Conservation (phyloP, 257 asterid genomes). For the Solanum lycopersicoides region DNA sequence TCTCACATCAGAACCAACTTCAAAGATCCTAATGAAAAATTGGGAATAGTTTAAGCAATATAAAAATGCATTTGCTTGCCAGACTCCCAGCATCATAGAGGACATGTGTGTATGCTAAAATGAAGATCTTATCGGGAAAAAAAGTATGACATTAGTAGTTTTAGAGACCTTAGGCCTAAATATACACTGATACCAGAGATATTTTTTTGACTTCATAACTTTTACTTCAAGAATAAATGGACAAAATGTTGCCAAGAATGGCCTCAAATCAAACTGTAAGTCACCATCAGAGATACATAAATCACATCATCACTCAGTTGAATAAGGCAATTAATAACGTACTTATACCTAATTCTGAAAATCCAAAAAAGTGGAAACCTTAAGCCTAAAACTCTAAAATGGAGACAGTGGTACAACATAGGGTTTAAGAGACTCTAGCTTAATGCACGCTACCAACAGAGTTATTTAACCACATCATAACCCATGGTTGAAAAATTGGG, state of each 20-base stretch:
- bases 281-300: neutral
- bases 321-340: neutral
- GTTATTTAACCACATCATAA: neutral
- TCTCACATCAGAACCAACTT: neutral
- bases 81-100: neutral
- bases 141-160: neutral
- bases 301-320: neutral
- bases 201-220: neutral
- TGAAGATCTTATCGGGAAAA: neutral
- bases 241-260: neutral
- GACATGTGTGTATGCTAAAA: neutral
- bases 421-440: neutral
- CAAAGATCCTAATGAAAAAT: neutral
- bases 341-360: neutral
- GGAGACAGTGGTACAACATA: neutral
- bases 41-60: neutral
- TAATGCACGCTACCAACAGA: neutral
- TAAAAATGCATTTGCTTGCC: neutral
- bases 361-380: neutral
- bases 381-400: neutral
- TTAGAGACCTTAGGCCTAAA: neutral
- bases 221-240: neutral
- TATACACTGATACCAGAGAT: neutral
- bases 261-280: neutral
- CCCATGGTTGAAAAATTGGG: neutral